Base-by-base conservation (phyloP, 2,329 filamentous ascomycete species). In the Cladosporium sp. region DNA sequence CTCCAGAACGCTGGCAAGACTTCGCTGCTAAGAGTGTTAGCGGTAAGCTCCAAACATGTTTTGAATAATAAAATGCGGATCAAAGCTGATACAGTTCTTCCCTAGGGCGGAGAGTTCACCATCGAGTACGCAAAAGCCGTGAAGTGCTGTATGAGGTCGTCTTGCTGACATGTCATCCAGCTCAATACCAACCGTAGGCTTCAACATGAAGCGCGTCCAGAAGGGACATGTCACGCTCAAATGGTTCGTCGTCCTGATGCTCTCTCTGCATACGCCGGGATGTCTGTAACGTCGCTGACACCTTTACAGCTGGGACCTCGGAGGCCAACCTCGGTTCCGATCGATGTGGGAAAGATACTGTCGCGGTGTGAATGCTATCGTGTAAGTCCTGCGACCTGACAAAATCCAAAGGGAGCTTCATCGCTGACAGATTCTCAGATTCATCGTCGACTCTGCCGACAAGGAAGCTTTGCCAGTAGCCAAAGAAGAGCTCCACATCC, bases 261-360 rank as follows among this genome's bases (percentile, higher is more conserved):
- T 6, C 5, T 8, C n/a, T n/a, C n/a, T 32, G 28, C 13, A 23
- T 51, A 4, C 23, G 6, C 21, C n/a, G 11, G 8, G 5, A 39
- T 34, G 11, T 57, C 21, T 48, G 26, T 25, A 23, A 26, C 49
- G 67, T 64, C 59, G 56, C 71, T 77, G 74, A 77, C 65, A 68
- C 11, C 70, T 67, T 70, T 66, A 28, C 72, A 89, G 87, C 81
- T 99, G 95, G 95, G 95, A 99, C 82, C 88, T 99, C 70, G 95
- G 95, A 72, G 95, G 95, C 63, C 95, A 99, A 81, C 94, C 95
- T 73, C 88, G 94, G 70, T 99, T 98, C 82, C 91, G 95, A 75
- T 91, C 92, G 72, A 99, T 99, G 95, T 99, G 95, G 95, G 95
- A 99, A 84, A 86, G 95, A 76, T 99, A 99, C 79, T 98, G 95